Conservation (phyloP, 2,329 filamentous ascomycete species). For the Lasiodiplodia citricola region DNA sequence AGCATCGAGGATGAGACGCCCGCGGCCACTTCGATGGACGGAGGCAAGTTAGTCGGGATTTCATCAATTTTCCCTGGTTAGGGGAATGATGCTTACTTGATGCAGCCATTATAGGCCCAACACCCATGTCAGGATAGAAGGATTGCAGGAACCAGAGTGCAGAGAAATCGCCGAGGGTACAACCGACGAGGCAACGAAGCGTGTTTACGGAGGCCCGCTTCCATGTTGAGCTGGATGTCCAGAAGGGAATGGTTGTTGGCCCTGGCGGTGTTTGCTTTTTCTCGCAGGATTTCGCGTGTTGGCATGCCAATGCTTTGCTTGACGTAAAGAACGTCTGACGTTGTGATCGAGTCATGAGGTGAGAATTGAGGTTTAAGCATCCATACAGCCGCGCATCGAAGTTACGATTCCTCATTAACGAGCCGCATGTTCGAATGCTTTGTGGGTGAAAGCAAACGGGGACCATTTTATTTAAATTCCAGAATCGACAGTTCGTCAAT, state of each 20-base stretch:
- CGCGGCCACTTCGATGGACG: constrained; percentile 50
- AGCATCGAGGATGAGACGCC: constrained; percentile 59
- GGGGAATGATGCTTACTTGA: constrained; percentile 43
- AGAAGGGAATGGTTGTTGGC: constrained; percentile 35
- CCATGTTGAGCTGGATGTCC: constrained; percentile 51
- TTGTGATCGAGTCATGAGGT: not conserved
- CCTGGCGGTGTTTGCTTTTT: not conserved
- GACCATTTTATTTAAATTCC: not conserved
- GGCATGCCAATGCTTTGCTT: not conserved
- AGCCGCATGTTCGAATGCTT: not conserved
- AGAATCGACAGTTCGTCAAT: not conserved
- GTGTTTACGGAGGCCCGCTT: constrained; percentile 60
- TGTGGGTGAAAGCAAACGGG: not conserved
- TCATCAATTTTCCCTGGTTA: rapidly evolving
- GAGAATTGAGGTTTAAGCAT: too few species aligned
- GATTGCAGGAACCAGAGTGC: constrained; percentile 62
- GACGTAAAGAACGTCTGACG: not conserved
- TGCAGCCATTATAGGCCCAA: constrained; percentile 57
- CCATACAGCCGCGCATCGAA: not conserved
- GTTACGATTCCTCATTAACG: not conserved
- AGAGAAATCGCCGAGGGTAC: constrained; percentile 62
- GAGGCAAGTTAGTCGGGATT: not conserved
- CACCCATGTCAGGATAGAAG: constrained; percentile 53
- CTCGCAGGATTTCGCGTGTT: not conserved
- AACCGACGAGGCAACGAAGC: constrained; percentile 60